These are phyloP conservation scores for Aspergillus sp. DNA, from an alignment of 2,329 filamentous ascomycete genomes.

Conservation along the genomic window DNA sequence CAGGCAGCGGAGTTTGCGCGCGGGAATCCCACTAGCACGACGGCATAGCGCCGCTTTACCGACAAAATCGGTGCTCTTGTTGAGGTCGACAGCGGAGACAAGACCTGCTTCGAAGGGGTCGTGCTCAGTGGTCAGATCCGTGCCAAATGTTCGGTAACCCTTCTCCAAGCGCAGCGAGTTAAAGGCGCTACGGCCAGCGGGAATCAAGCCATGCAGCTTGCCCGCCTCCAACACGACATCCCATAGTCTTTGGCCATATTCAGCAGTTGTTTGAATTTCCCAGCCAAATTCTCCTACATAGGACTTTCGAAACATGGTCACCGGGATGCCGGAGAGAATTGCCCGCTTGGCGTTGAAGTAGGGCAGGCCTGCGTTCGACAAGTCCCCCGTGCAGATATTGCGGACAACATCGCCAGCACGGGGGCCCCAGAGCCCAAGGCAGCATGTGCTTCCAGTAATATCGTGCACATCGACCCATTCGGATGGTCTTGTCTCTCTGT, in stretches of 20 bases:
- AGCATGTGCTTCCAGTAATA: conserved; percentile 60
- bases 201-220: conserved; percentile 54
- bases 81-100: conserved; percentile 48
- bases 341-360: conserved; percentile 52
- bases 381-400: conserved; percentile 29
- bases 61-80: conserved; percentile 42
- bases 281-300: conserved; percentile 63
- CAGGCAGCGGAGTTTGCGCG: conserved; percentile 44
- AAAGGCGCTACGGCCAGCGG: conserved; percentile 59
- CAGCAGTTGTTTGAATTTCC: conserved; percentile 62
- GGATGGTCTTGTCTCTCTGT: conserved; percentile 41
- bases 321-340: conserved; percentile 56
- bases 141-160: conserved; percentile 57
- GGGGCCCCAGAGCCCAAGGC: conserved; percentile 64
- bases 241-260: conserved; percentile 60
- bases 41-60: conserved; percentile 52
- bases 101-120: conserved; percentile 61
- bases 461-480: conserved; percentile 56
- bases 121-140: conserved; percentile 61
- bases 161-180: conserved; percentile 60
- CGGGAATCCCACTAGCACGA: conserved; percentile 41
- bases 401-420: conserved; percentile 52
- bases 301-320: conserved; percentile 56
- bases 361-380: conserved; percentile 41
- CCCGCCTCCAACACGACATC: conserved; percentile 58